These are phyloP conservation scores for Naumovozyma castellii DNA, from an alignment of 805 yeast species.

Conservation along the genomic window DNA sequence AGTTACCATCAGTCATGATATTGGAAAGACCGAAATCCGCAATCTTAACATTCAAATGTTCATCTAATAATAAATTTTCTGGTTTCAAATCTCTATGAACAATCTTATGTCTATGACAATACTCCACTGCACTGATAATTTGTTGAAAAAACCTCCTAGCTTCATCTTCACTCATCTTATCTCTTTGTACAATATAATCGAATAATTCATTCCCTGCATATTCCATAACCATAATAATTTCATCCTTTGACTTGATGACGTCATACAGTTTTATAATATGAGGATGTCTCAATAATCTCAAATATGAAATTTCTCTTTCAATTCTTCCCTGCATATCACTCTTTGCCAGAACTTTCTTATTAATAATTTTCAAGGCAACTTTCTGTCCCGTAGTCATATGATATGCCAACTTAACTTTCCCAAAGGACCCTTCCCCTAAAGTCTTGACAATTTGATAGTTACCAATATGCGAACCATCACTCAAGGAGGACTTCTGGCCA, in stretches of 20 bases:
- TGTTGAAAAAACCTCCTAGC: slow-evolving; percentile 93
- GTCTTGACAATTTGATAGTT: slow-evolving; percentile 89
- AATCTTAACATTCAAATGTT: slow-evolving; percentile 82
- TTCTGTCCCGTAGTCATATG: slow-evolving; percentile 85
- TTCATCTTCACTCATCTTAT: slow-evolving; percentile 84
- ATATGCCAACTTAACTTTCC: slow-evolving; percentile 86
- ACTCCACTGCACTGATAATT: slow-evolving; percentile 91
- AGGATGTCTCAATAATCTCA: slow-evolving; percentile 83
- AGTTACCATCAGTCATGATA: slow-evolving; percentile 96
- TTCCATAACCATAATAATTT: slow-evolving; percentile 94
- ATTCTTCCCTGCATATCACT: slow-evolving; percentile 95
- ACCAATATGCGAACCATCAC: slow-evolving; percentile 54
- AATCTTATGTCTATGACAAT: slow-evolving; percentile 92
- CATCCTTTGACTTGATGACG: slow-evolving; percentile 90
- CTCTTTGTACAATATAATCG: slow-evolving; percentile 90
- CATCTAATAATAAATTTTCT: slow-evolving; percentile 83
- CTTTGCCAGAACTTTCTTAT: slow-evolving; percentile 83
- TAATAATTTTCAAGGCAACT: slow-evolving; percentile 88
- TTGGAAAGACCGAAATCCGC: slow-evolving; percentile 94
- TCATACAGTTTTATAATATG: slow-evolving; percentile 93
- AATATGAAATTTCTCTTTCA: slow-evolving; percentile 86
- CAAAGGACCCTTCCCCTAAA: slow-evolving; percentile 92
- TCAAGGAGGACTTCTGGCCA: slow-evolving; percentile 10
- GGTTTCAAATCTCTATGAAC: slow-evolving; percentile 96
- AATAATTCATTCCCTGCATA: slow-evolving; percentile 94